Base-by-base conservation (phyloP, 257 asterid genomes). In the Nicotiana obtusifolia region DNA sequence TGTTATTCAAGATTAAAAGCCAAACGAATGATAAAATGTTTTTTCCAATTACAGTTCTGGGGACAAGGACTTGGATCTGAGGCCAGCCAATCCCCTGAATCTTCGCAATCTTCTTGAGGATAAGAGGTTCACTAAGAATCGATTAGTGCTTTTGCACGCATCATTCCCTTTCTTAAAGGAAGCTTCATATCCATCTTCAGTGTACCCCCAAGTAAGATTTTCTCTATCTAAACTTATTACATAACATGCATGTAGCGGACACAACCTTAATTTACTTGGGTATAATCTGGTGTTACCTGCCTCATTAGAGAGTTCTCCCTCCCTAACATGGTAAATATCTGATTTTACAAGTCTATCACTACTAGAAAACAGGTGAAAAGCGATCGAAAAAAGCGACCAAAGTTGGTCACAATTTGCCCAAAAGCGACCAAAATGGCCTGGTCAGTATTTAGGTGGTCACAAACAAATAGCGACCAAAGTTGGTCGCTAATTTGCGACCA, bases 171-270 rank as follows among this genome's bases (percentile, higher is more conserved):
- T 91, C 87, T 88, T 94, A 67, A 92, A 86, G 86, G 98, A 95
- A 89, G 98, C 98, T 68, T 93, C 98, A 86, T 95, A 87, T 86
- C 80, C 93, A 85, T 95, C 98, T 82, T 95, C 95, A 61, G 97
- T 95, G 62, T 95, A 95, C 87, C 85, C 93, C 54, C 97, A 95
- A 90, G 98, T 90, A 85, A 67, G 86, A 73, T 77, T 80, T 8
- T 77, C 80, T 8, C 20, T 81, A 28, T 13, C 26, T 33, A 66
- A 80, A 47, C 77, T 52, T 49, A 15, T 16, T 54, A 15, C 20
- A 10, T 37, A 37, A 41, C 11, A 3, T 41, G 47, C 11, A 41
- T 41, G 47, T 41, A 8, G 47, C 33, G 33, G 33, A 30, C 33
- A 30, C 5, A 30, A 30, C 33, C 33, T 30, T 30, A 30, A 30